Evolutionary conservation across 768 basidiomycete genomes (phyloP), one percentile per base, ranked within the genome.

Genomic region (Rhodosporidiobolus sp.): DNA sequence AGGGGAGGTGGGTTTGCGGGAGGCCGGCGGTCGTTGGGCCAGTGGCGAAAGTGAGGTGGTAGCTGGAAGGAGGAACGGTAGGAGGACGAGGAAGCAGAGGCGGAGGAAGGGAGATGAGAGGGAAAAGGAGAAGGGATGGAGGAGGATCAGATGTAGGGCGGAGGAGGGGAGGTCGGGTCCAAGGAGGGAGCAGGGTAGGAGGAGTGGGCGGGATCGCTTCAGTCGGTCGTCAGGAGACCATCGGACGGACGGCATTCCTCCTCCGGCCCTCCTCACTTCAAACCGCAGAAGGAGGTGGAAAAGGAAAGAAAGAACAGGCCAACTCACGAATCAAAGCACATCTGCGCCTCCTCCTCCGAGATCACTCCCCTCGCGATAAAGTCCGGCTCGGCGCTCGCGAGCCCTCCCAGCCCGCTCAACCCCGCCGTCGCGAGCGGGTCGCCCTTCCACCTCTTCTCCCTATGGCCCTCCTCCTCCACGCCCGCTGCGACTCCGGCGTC

Each of bases 281-380:
- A n/a, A n/a, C 1, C 45, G 2, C 14, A 30, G 10, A 20, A 20
- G 1, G 20, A 28, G 28, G 4, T 8, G 24, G n/a, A 11, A 12
- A 22, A 2, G 19, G 22, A 12, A 7, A 34, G 28, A 34, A 11
- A 22, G 55, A 50, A 50, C 22, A 20, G 35, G 24, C 11, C 3
- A n/a, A 63, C 68, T 62, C 61, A 74, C 68, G 62, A 60, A 1
- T 74, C 73, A 34, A 63, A 74, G 65, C 69, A 70, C 61, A 67
- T 67, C 52, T 32, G 30, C 56, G 73, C 73, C 49, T 74, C 73
- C 26, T 74, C 73, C 46, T 70, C 73, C 10, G 49, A 60, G 14
- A 74, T 63, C 65, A 67, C 52, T 28, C 73, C 73, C 22, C 73
- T 55, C 38, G 65, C 50, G 53, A 74, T 67, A 66, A 74, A 74